Base-by-base conservation (phyloP, 352 stramenopile genomes). In the Pythium sukuiense region DNA sequence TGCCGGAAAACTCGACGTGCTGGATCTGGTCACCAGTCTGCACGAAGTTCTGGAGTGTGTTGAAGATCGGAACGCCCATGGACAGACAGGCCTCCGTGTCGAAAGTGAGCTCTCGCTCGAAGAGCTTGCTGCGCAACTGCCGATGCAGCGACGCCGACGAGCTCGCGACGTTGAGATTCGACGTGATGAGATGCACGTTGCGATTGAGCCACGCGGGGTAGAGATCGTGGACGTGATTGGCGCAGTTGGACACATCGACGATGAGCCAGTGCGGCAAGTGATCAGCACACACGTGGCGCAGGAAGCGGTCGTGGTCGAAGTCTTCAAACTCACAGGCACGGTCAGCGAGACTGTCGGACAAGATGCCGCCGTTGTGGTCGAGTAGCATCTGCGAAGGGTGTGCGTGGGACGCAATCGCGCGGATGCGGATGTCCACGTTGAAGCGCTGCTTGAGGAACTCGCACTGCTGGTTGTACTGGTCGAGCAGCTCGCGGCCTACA, bases 171-270 rank as follows among this genome's bases (percentile, higher is more conserved):
- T 96, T 92, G 63, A 97, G 85, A 65, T 98, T 98, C 20, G 89
- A 86, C 13, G 89, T 98, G 55, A 98, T 92, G 35, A 99, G 74
- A 73, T 98, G 88, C 67, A 98, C 84, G 58, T 96, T 95, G 56
- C 80, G 77, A 16, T 67, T 80, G 4, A 99, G 72, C 96, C 96
- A 99, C 35, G 80, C 71, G 24, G 88, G 84, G 73, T 99, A 97
- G 54, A 95, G 76, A 27, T 78, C 72, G 24, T 88, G 81, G n/a
- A 95, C 85, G 65, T 90, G 79, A n/a, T 82, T 65, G 2, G 77
- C 76, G 52, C 93, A 91, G 68, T 96, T 92, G 5, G 94, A 98
- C 39, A 97, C 95, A 68, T 99, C 96, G 57, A 99, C 87, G 60
- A 99, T 93, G 13, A 98, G 81, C 76, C 89, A 93, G 73, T 98